These are phyloP conservation scores for Eustoma russellianum DNA, from an alignment of 257 asterid species.

Conservation along the genomic window DNA sequence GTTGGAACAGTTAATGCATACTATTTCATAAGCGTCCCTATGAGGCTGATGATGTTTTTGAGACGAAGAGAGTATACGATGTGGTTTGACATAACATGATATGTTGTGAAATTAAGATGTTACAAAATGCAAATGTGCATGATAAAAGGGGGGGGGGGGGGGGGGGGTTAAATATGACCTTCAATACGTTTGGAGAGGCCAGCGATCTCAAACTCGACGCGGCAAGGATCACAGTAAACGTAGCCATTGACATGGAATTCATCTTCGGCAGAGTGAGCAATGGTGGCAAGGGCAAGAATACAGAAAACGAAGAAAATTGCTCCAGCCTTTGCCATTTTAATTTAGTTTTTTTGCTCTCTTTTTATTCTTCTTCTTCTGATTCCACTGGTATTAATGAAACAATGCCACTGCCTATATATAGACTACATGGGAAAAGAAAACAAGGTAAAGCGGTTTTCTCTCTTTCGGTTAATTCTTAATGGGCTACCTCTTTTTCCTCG, in stretches of 20 bases:
- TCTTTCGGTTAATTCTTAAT: neutral
- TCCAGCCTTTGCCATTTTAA: slow-evolving; percentile 25
- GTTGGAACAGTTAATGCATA: no score
- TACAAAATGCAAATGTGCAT: no score
- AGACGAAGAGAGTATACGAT: no score
- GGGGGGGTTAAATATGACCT: slow-evolving; percentile 3
- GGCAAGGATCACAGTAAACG: slow-evolving; percentile 39
- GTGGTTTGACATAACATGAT: no score
- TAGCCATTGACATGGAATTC: slow-evolving; percentile 15
- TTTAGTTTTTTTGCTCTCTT: neutral
- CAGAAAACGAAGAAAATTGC: slow-evolving; percentile 17
- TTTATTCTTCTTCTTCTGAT: slow-evolving; percentile 1
- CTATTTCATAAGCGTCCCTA: no score
- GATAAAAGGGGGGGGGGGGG: no score
- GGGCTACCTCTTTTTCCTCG: neutral
- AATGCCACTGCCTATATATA: neutral
- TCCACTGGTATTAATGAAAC: neutral
- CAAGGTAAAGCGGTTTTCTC: slow-evolving; percentile 9
- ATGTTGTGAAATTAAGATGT: no score
- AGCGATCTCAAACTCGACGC: slow-evolving; percentile 21
- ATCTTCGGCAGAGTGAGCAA: slow-evolving; percentile 8
- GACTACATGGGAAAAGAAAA: neutral
- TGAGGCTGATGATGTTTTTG: no score
- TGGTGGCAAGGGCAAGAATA: slow-evolving; percentile 16
- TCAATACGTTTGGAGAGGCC: slow-evolving; percentile 9